Percentiles rank a stretch among this genome's conserved stretches.
These are phyloP conservation scores for Colletotrichum tropicicola DNA, from an alignment of 2,329 filamentous ascomycete species.

Conservation along the genomic window DNA sequence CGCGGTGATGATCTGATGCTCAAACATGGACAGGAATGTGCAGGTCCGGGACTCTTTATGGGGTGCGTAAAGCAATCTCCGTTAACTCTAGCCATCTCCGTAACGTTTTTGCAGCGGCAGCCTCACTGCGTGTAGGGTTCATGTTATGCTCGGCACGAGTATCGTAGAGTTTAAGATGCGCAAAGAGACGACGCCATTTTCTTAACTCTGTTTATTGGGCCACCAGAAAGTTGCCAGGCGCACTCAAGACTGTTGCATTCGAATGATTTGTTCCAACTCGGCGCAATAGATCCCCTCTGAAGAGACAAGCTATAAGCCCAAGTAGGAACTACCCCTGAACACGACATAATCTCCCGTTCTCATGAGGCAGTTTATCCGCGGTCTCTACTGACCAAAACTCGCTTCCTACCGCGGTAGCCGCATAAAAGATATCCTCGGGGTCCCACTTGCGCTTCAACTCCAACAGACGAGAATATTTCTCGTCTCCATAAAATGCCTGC, in stretches of 20 bases:
- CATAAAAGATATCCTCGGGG: conserved; percentile 39
- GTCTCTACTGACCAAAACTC: conserved; percentile 34
- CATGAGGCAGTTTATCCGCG: conserved; percentile 11
- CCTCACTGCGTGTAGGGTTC: neutral
- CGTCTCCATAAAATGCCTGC: conserved; percentile 38
- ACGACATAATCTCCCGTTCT: conserved; percentile 9
- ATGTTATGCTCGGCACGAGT: neutral
- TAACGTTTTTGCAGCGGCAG: too few species aligned
- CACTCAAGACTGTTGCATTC: too few species aligned
- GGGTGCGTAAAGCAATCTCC: too few species aligned
- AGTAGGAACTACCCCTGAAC: too few species aligned
- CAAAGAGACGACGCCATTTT: neutral
- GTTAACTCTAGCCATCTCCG: too few species aligned
- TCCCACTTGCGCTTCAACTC: conserved; percentile 42
- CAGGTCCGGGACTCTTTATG: too few species aligned
- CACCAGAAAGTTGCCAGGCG: too few species aligned
- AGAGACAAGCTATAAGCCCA: neutral
- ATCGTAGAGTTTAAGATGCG: neutral
- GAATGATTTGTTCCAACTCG: too few species aligned
- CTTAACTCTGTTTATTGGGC: neutral
- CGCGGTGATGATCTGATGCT: too few species aligned
- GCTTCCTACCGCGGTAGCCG: conserved; percentile 37
- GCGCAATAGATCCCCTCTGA: too few species aligned
- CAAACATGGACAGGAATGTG: too few species aligned
- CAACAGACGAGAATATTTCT: conserved; percentile 37